Conservation (phyloP, 2,329 filamentous ascomycete species). For the Incumbomyces lentus region DNA sequence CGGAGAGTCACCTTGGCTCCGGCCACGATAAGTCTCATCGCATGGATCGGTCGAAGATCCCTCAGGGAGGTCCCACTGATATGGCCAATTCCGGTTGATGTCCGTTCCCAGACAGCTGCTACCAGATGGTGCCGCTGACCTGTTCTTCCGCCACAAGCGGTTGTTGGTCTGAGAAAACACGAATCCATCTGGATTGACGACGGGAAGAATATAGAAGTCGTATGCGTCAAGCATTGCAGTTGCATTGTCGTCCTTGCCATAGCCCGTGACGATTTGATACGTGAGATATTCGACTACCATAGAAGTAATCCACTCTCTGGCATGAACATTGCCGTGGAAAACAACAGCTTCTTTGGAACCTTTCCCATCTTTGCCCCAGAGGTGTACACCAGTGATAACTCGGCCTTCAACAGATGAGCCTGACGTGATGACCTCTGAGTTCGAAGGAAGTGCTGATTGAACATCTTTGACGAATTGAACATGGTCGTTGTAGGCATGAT, state of each 20-base stretch:
- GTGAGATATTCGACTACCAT: constrained; percentile 48
- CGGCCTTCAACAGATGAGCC: constrained; percentile 41
- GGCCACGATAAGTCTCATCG: constrained; percentile 37
- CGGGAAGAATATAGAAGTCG: constrained; percentile 56
- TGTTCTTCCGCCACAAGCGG: constrained; percentile 54
- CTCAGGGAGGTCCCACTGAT: constrained; percentile 33
- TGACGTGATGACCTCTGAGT: constrained; percentile 40
- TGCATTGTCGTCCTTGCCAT: constrained; percentile 27
- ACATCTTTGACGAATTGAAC: constrained; percentile 40
- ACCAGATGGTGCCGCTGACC: constrained; percentile 27
- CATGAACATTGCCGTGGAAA: constrained; percentile 50
- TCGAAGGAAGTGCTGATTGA: constrained; percentile 34
- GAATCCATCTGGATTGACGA: constrained; percentile 55
- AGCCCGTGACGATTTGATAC: constrained; percentile 40
- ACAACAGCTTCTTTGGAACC: constrained; percentile 43
- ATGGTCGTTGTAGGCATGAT: constrained; percentile 46
- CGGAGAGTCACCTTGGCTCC: constrained; percentile 1
- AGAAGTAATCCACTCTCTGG: constrained; percentile 50
- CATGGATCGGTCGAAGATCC: constrained; percentile 43
- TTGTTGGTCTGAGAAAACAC: constrained; percentile 47
- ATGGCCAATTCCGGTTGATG: constrained; percentile 50
- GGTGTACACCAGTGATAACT: constrained; percentile 39
- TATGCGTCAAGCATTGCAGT: constrained; percentile 47
- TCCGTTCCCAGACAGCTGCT: constrained; percentile 29
- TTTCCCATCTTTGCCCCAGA: constrained; percentile 39